Evolutionary conservation across 192 early-diverging fungal species (phyloP).

Genomic region (Phycomyces blakesleeanus): DNA sequence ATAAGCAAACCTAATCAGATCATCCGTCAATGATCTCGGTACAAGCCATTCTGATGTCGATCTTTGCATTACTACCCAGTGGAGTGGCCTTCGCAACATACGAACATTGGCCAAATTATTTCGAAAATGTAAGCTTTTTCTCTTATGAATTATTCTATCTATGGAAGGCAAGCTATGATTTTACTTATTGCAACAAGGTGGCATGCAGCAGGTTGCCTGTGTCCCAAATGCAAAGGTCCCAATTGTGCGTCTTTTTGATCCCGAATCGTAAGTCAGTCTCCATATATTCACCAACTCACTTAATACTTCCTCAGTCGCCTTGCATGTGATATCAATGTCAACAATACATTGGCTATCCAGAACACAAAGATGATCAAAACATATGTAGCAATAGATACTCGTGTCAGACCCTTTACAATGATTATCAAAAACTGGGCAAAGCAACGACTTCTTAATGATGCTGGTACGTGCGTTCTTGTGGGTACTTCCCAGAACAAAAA

Average conservation of each 20-base stretch:
- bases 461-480: conserved; percentile 44
- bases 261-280: conserved; percentile 63
- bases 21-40: conserved; percentile 85
- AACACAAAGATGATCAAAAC: conserved; percentile 89
- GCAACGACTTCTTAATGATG: conserved; percentile 82
- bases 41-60: conserved; percentile 86
- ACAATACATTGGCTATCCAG: conserved; percentile 84
- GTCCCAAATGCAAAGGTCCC: conserved; percentile 88
- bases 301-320: conserved; percentile 45
- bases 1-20: conserved; percentile 42
- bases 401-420: conserved; percentile 87
- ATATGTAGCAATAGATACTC: conserved; percentile 82
- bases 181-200: conserved; percentile 44
- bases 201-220: conserved; percentile 76
- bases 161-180: neutral
- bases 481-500: neutral
- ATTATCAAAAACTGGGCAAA: conserved; percentile 94
- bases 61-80: conserved; percentile 85
- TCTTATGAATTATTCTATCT: neutral
- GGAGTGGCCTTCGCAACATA: conserved; percentile 73
- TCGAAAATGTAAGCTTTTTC: conserved; percentile 53
- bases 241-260: conserved; percentile 90
- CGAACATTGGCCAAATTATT: conserved; percentile 69
- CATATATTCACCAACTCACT: conserved; percentile 3
- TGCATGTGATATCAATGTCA: conserved; percentile 92